Base-by-base conservation (phyloP, 306 rosid species). In the Vigna nakashimae region DNA sequence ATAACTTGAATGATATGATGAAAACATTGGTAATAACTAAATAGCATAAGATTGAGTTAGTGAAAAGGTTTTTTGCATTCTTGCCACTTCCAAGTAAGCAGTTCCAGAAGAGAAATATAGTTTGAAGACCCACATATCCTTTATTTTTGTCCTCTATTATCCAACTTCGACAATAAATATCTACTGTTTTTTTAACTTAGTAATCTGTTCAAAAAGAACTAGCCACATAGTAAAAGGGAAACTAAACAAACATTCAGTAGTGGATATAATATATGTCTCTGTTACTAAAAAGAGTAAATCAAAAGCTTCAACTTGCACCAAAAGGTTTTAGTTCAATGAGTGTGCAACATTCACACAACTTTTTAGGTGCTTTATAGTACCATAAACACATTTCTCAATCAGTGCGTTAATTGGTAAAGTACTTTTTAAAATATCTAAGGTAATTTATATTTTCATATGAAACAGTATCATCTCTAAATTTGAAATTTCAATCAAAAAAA, bases 241-340 rank as follows among this genome's bases (percentile, higher is more conserved):
- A 38, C 1, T 38, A 26, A 28, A 1, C 3, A 38, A 63, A 63
- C 48, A 34, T 34, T 36, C 26, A 36, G 48, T 8, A 63, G 17
- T 63, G 26, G 69, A 36, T 63, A 36, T 46, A 36, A 63, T 63
- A 63, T 24, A 36, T 16, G 15, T 63, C 69, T 34, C 3, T 62
- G 68, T 63, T 63, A 34, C 9, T 26, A n/a, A 63, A 59, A 34
- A 63, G 69, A n/a, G 48, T 9, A 34, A n/a, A 26, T 34, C 48
- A 63, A 63, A 58, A 63, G 69, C 48, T 63, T 38, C 48, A n/a
- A 63, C 24, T 34, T 63, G 68, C 46, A 62, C 13, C 34, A 62
- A 42, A 34, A 2, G 3, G 20, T 6, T 59, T 20, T 62, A 2
- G 45, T 46, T n/a, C 36, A 57, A 57, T 24, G 4, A 59, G 42